Base-by-base conservation (phyloP, 305 asterid genomes). In the Fraxinus platypoda region DNA sequence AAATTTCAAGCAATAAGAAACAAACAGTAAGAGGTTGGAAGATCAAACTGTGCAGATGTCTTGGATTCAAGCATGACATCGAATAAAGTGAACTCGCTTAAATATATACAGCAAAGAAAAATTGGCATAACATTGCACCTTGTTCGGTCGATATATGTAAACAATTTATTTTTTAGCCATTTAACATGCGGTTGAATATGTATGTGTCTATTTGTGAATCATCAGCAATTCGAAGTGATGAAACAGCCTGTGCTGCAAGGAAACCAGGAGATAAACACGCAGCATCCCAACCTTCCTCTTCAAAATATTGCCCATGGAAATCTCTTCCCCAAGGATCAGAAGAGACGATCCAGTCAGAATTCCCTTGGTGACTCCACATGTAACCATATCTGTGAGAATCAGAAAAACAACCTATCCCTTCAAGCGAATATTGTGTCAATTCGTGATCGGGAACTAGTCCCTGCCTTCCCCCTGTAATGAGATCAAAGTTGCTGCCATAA, bases 151-250 rank as follows among this genome's bases (percentile, higher is more conserved):
- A 62, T 31, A 13, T 28, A 82, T 9, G 19, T 15, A 31, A 71
- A 71, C 75, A 11, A 19, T 21, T 82, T 35, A 77, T 75, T 52
- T 38, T 75, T 78, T 64, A 87, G 81, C 86, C 79, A 74, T 81
- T 71, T 72, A 83, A 83, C 64, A 84, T 78, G 49, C 46, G 83
- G 85, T 86, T 86, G 83, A 83, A 80, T 74, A 80, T 82, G 76
- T 78, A 78, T 49, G 87, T 76, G 75, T 82, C 87, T 1, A 84
- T 81, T 25, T 80, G 72, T 76, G 88, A 79, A 81, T 91, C 89
- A 41, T 88, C 92, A 17, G 88, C 91, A 54, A 91, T 87, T 76
- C 84, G 87, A 74, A 88, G 91, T 15, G 92, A 85, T 21, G 91
- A 84, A 73, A 90, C 85, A 28, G 91, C 92, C 83, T 81, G 84